Evolutionary conservation across 306 rosid species (phyloP), one percentile per base, ranked within the genome.

Genomic region (Canavalia gladiata): DNA sequence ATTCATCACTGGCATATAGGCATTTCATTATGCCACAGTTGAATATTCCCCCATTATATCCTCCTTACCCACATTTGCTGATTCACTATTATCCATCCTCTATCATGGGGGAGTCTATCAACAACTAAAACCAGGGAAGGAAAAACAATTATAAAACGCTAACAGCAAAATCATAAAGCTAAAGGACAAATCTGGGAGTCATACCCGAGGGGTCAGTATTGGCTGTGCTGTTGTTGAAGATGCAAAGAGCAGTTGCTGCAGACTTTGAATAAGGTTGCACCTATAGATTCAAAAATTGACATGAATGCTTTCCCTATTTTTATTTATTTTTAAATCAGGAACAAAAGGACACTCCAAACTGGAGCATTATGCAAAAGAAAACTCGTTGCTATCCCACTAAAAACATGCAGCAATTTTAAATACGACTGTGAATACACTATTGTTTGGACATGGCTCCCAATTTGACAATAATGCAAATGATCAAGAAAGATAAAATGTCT

Each of bases 161-260:
- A 82, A 69, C 6, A 77, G 83, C 3, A 33, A 72, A 82, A 75
- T 35, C 66, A 47, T 51, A 51, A 83, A 79, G 75, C 47, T 29
- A 77, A 82, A 37, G n/a, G 54, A 6, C 34, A 77, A 75, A 78
- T 71, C 65, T 43, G 77, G 68, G 39, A 74, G 25, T 29, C 78
- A 56, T 90, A 95, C 98, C 92, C 99, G 90, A 78, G 99, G 97
- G 12, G 99, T 95, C 85, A 95, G 77, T 76, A 91, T 90, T 45
- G 99, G 98, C 82, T 95, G 98, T 5, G 99, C 99, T 18, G 99
- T 95, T 71, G 99, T 93, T 41, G 99, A 95, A 83, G 99, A 93
- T 10, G 98, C 99, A 83, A 93, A 93, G 59, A 93, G 94, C 77
- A 93, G 86, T 86, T 90, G 95, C 84, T 95, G 99, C 87, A 93